Evolutionary conservation across 148 eudicot genomes (phyloP), one percentile per base, ranked within the genome.

Genomic region (Linanthus parryae): DNA sequence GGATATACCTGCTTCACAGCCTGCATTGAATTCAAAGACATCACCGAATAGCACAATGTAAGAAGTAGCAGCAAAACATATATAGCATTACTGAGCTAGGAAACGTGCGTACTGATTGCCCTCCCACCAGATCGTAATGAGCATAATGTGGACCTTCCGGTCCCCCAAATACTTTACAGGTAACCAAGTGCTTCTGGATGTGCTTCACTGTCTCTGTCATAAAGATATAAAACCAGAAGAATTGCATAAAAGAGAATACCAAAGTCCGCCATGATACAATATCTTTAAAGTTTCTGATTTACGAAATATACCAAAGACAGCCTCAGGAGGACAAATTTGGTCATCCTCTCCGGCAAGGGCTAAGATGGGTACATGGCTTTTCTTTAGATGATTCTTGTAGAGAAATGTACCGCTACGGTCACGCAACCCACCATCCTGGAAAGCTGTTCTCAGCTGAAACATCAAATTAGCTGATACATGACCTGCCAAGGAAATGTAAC

Each of bases 101-200:
- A 39, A 30, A 58, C 39, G 49, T 26, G 30, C 70, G 23, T 76
- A 92, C 99, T 87, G 72, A 39, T 59, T 80, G 74, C 36, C 96
- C 96, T 53, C 96, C 96, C 36, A 92, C 91, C 70, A 92, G 69
- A 61, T 92, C 99, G 57, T 92, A 92, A 68, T 92, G 99, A 55
- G 91, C 99, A 70, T 92, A 92, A 74, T 92, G 96, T 12, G 94
- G 95, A 57, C 99, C 99, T 44, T 66, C 84, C 7, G 79, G 74
- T 51, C 84, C 71, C 56, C 99, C 99, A 55, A 92, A 72, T 40
- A 88, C 74, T 70, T 88, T 79, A 55, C 88, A 92, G 15, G 85
- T 75, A 41, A 75, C 88, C 81, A 82, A 65, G 61, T 77, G 58
- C 57, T 84, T 72, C 15, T 88, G 91, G 43, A 88, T 62, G 59